A percentile compares a stretch with the other conserved stretches of the same genome.
Conservation (phyloP, 345 rosid species). For the Trapa incisa region DNA sequence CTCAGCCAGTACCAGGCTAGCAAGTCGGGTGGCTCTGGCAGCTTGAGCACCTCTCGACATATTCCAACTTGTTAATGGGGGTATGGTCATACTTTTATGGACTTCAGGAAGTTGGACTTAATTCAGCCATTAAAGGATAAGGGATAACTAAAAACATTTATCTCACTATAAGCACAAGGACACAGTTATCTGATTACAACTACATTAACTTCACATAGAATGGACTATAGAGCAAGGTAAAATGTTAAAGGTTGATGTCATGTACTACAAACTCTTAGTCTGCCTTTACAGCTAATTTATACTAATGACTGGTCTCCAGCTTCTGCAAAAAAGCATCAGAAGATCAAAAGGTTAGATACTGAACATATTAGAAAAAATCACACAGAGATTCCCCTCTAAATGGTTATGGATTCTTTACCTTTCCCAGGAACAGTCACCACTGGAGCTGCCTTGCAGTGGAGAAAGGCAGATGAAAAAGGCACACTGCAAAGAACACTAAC, state of each 20-base stretch:
- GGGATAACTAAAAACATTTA: neutral
- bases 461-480: constrained; percentile 19
- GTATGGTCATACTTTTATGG: neutral
- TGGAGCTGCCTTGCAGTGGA: constrained; percentile 71
- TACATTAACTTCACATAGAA: neutral
- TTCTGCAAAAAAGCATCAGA: constrained; percentile 16
- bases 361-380: neutral
- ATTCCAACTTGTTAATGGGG: neutral
- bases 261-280: neutral
- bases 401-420: constrained; percentile 28
- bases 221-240: neutral
- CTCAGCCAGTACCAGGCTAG: neutral
- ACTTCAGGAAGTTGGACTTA: no score
- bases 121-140: neutral
- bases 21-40: neutral
- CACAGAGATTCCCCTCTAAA: neutral
- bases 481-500: constrained; percentile 47
- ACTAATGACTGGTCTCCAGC: constrained; percentile 38
- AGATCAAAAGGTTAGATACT: neutral
- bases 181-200: neutral
- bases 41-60: neutral
- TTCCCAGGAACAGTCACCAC: constrained; percentile 64
- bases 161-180: no score
- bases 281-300: constrained; percentile 5
- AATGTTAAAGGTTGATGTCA: neutral